These are phyloP conservation scores for Vaccinium corymbosum DNA, from an alignment of 148 eudicot genomes.

Conservation along the genomic window DNA sequence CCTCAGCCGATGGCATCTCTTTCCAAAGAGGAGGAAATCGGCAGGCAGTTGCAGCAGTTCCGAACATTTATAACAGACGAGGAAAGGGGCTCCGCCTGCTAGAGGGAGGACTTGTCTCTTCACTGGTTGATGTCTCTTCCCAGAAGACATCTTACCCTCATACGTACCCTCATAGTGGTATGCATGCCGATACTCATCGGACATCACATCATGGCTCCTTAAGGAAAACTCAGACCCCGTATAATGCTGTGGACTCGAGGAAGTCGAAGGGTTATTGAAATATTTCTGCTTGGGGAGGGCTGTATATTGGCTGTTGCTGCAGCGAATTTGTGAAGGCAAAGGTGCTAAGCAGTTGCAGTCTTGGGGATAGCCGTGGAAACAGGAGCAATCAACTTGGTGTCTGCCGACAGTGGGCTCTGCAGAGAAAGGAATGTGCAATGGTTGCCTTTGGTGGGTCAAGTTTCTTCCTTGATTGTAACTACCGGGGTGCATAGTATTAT, in stretches of 20 bases:
- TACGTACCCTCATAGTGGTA: conserved; percentile 29
- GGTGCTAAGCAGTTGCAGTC: conserved; percentile 48
- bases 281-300: conserved; percentile 25
- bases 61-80: conserved; percentile 56
- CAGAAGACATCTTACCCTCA: conserved; percentile 30
- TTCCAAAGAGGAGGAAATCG: conserved; percentile 54
- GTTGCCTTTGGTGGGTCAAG: conserved; percentile 27
- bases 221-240: conserved; percentile 31
- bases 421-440: conserved; percentile 42
- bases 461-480: conserved; percentile 27
- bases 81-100: conserved; percentile 70
- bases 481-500: conserved; percentile 20
- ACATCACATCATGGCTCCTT: conserved; percentile 29
- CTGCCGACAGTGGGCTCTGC: conserved; percentile 40
- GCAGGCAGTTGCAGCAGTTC: conserved; percentile 57
- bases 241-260: conserved; percentile 34
- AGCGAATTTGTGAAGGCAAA: conserved; percentile 34
- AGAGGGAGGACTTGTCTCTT: conserved; percentile 52
- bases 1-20: conserved; percentile 50
- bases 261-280: conserved; percentile 29
- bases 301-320: conserved; percentile 25
- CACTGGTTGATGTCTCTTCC: conserved; percentile 39
- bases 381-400: conserved; percentile 29
- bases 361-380: conserved; percentile 39
- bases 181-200: conserved; percentile 37